These are phyloP conservation scores for Royoungia palumana DNA, from an alignment of 768 basidiomycete genomes.

Conservation along the genomic window DNA sequence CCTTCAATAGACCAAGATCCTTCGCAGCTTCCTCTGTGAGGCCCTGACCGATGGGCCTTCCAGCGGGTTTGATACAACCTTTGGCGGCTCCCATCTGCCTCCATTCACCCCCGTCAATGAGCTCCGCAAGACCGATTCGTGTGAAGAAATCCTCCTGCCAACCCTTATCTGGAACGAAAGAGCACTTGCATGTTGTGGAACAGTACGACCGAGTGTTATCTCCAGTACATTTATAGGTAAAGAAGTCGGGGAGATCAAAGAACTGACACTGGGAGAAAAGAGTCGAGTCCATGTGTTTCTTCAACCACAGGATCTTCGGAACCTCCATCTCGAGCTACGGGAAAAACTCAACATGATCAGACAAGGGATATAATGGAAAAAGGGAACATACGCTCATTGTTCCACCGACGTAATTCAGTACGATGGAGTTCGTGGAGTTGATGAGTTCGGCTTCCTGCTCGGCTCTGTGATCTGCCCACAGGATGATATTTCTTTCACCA, in stretches of 20 bases:
- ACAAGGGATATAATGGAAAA: neutral
- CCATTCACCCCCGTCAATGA: conserved; percentile 63
- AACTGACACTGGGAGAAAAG: conserved; percentile 76
- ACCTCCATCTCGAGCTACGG: conserved; percentile 94
- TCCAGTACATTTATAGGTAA: conserved; percentile 88
- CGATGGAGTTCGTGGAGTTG: conserved; percentile 78
- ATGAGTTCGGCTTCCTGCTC: conserved; percentile 88
- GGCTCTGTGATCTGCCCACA: conserved; percentile 98
- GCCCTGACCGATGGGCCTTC: conserved; percentile 80
- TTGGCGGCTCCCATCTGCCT: conserved; percentile 68
- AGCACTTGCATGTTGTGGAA: conserved; percentile 95
- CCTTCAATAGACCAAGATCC: conserved; percentile 80
- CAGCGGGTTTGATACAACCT: conserved; percentile 72
- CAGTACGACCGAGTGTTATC: conserved; percentile 76
- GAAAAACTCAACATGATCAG: conserved; percentile 5
- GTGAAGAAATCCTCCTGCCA: conserved; percentile 90
- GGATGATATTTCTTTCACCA: conserved; percentile 81
- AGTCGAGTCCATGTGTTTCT: conserved; percentile 73
- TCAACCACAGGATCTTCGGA: conserved; percentile 96
- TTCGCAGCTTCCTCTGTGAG: conserved; percentile 74
- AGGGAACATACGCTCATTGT: conserved; percentile 76
- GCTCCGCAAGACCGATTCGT: conserved; percentile 73
- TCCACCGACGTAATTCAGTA: conserved; percentile 93
- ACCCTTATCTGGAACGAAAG: conserved; percentile 80
- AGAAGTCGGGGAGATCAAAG: conserved; percentile 92